Evolutionary conservation across 2,329 filamentous ascomycete genomes (phyloP), one percentile per base, ranked within the genome.

Genomic region (Tricladium varicosporioides): DNA sequence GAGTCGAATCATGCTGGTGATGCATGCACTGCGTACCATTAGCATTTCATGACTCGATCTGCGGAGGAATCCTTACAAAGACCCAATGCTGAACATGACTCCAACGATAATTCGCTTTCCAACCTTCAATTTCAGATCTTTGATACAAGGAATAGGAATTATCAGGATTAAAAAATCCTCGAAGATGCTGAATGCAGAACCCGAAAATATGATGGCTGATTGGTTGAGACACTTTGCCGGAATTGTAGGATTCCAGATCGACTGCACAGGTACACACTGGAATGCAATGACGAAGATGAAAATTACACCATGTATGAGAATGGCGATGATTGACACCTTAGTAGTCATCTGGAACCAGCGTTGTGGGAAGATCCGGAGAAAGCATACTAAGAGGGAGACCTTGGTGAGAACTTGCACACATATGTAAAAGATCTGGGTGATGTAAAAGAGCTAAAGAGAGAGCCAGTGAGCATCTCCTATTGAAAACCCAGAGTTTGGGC

Each of bases 61-160:
- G 14, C 42, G 13, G 36, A 19, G 22, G 5, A 5, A 15, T 36
- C 5, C 80, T 22, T 84, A 84, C 65, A 89, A 87, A 46, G 82
- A 77, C 60, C 85, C 85, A 56, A 86, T 83, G 60, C 82, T 81
- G 68, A 89, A 89, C 1, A 86, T 86, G 47, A 87, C 71, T 46
- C 86, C 76, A 16, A 88, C 70, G 43, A 87, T 87, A n/a, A 82
- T 76, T 70, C 87, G 88, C 64, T 88, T 85, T 60, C 85, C 87
- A 57, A 70, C 76, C 1, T 84, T 84, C 10, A 89, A 71, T 33
- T 81, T 80, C 77, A 88, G 82, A 44, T 78, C 76, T 2, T 82
- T 82, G 53, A 88, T 70, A 45, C 87, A 81, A 1, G 84, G 84
- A 73, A 87, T 83, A 0, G 85, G 85, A 9, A 88, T 73, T 48